Base-by-base conservation (phyloP, 768 basidiomycete species). In the Rhodotorula kratochvilovae region DNA sequence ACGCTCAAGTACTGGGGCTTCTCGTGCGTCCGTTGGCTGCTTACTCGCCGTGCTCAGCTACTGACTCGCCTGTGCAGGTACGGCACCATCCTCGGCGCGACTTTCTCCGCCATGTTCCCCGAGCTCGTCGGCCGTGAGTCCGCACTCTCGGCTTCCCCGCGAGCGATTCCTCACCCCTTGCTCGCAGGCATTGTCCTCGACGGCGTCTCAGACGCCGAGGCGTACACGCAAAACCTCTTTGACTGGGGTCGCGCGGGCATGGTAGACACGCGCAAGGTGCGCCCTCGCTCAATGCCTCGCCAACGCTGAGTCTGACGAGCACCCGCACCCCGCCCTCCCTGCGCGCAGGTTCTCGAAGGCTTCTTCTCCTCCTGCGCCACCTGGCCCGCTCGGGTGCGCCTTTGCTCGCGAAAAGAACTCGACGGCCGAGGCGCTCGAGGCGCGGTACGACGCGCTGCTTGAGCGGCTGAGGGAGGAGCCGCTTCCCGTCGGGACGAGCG, bases 1-100 rank as follows among this genome's bases (percentile, higher is more conserved):
- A 68, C 62, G 50, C 39, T 78, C 15, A 61, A 66, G 31, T 78
- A 78, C 53, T 77, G 73, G 76, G 76, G 77, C 3, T 73, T 76
- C 71, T 67, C 59, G 57, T 76, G 48, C 17, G 65, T 39, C 21
- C 45, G n/a, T 16, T 15, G 5, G 8, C 15, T 46, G 17, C 17
- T n/a, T 17, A 16, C 61, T 35, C 55, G 33, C 46, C 15, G 1
- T 25, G n/a, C 42, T 12, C 11, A 10, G 4, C 13, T 2, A 16
- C 42, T 19, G 33, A 45, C 29, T 10, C 15, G 2, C n/a, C 19
- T 2, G 12, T 27, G 43, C 63, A 73, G 70, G 48, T 74, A 77
- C 55, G 76, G 76, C 10, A 78, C 77, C 5, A 67, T 72, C n/a
- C 61, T 78, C 12, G 77, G 76, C 65, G 66, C 72, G 10, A 74